Evolutionary conservation across 495 filamentous ascomycete species (phyloP).

Genomic region (Podospora anserina): DNA sequence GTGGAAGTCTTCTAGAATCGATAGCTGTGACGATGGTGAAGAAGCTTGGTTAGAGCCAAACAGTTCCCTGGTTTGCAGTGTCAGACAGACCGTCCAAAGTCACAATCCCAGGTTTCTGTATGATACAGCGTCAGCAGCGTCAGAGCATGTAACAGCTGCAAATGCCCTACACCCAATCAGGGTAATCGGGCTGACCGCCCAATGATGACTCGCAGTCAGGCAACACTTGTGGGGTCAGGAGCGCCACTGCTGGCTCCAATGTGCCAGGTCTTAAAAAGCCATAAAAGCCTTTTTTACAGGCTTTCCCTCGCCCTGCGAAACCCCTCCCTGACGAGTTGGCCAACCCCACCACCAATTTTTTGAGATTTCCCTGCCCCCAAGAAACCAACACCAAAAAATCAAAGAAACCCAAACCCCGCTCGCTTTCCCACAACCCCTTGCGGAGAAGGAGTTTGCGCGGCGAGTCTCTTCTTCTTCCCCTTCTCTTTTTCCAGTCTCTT

Average conservation of each 20-base stretch:
- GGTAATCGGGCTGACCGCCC: constrained; percentile 9
- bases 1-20: not conserved
- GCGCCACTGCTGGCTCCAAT: constrained; percentile 16
- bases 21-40: not conserved
- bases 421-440: constrained; percentile 4
- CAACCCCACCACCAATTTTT: constrained; percentile 33
- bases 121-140: not conserved
- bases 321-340: constrained; percentile 26
- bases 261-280: not conserved
- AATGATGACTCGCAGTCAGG: constrained; percentile 23
- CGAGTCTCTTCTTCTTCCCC: not conserved
- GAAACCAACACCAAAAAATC: constrained; percentile 12
- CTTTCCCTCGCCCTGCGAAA: constrained; percentile 15
- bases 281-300: constrained; percentile 28
- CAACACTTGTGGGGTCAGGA: constrained; percentile 8
- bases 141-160: constrained; percentile 1
- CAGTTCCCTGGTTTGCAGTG: not conserved
- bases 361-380: constrained; percentile 17
- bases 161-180: not conserved
- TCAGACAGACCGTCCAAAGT: not conserved
- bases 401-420: constrained; percentile 13
- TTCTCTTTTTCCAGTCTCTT: constrained; percentile 7
- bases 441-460: constrained; percentile 5
- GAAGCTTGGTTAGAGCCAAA: not conserved
- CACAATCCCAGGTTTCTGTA: not conserved